These are phyloP conservation scores for Gastrodia elata DNA, from an alignment of 106 monocot species.

Conservation along the genomic window DNA sequence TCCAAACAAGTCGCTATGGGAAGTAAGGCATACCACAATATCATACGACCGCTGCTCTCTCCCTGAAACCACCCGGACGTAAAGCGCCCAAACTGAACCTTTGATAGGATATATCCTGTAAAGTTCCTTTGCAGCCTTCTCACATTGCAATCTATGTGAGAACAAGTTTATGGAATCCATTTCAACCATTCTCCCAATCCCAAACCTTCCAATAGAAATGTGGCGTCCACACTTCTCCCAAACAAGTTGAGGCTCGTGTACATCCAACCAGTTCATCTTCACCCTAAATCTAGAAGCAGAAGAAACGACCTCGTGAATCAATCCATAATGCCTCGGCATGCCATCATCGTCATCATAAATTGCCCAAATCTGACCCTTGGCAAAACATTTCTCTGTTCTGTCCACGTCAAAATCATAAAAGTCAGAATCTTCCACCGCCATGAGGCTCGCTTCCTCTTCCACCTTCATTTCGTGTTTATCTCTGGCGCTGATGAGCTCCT, in stretches of 20 bases:
- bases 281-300: conserved; percentile 45
- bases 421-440: conserved; percentile 91
- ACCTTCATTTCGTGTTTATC: conserved; percentile 17
- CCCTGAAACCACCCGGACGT: conserved; percentile 22
- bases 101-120: conserved; percentile 86
- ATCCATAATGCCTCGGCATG: conserved; percentile 82
- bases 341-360: conserved; percentile 84
- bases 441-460: conserved; percentile 33
- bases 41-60: conserved; percentile 44
- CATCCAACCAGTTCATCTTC: conserved; percentile 69
- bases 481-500: conserved; percentile 19
- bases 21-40: conserved; percentile 62
- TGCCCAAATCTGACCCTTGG: conserved; percentile 84
- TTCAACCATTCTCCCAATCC: conserved; percentile 49
- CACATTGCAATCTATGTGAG: conserved; percentile 62
- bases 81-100: conserved; percentile 85
- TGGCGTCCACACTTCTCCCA: conserved; percentile 41
- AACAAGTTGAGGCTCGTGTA: conserved; percentile 23
- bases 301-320: conserved; percentile 46
- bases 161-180: conserved; percentile 71
- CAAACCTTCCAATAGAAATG: conserved; percentile 67
- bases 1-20: conserved; percentile 61
- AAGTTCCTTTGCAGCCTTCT: conserved; percentile 58
- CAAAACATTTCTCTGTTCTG: conserved; percentile 59
- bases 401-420: conserved; percentile 86